These are phyloP conservation scores for Citrullus mucosospermus DNA, from an alignment of 306 rosid genomes.

Conservation along the genomic window DNA sequence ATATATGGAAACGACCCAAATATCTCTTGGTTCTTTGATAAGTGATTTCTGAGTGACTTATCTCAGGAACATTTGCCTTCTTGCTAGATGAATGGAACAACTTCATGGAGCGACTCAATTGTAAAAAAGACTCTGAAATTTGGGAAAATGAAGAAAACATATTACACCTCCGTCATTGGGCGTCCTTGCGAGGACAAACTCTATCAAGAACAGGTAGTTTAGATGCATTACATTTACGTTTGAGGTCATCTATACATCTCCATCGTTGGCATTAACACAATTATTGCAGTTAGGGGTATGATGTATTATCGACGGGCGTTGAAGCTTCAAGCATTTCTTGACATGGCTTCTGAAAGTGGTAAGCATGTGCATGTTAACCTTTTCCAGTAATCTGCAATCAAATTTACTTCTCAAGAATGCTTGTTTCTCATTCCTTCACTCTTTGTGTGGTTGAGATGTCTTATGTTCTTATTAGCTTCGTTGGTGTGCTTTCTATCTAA, in stretches of 20 bases:
- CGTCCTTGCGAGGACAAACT: constrained; percentile 90
- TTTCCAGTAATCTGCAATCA: not conserved
- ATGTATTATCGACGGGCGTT: constrained; percentile 93
- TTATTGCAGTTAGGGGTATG: constrained; percentile 86
- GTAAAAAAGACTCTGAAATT: constrained; percentile 70
- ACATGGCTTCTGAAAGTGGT: constrained; percentile 89
- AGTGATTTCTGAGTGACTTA: constrained; percentile 6
- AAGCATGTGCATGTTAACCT: constrained; percentile 16
- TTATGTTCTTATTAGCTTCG: not conserved
- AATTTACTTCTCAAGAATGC: not conserved
- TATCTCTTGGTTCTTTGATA: constrained; percentile 10
- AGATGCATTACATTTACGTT: constrained; percentile 7
- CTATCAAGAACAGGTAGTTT: constrained; percentile 77
- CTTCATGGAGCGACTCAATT: constrained; percentile 83
- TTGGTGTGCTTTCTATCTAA: not conserved
- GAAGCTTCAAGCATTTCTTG: constrained; percentile 98
- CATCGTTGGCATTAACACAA: constrained; percentile 9
- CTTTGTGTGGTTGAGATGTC: not conserved
- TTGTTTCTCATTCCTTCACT: not conserved
- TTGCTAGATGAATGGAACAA: constrained; percentile 89
- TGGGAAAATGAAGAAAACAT: constrained; percentile 82
- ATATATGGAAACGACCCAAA: not conserved
- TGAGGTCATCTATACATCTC: constrained; percentile 11
- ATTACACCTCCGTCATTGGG: constrained; percentile 95
- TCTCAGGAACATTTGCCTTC: constrained; percentile 8